A percentile compares a stretch with the other conserved stretches of the same genome.
Evolutionary conservation across 441 rosid species (phyloP).

Genomic region (Aleurites moluccanus): DNA sequence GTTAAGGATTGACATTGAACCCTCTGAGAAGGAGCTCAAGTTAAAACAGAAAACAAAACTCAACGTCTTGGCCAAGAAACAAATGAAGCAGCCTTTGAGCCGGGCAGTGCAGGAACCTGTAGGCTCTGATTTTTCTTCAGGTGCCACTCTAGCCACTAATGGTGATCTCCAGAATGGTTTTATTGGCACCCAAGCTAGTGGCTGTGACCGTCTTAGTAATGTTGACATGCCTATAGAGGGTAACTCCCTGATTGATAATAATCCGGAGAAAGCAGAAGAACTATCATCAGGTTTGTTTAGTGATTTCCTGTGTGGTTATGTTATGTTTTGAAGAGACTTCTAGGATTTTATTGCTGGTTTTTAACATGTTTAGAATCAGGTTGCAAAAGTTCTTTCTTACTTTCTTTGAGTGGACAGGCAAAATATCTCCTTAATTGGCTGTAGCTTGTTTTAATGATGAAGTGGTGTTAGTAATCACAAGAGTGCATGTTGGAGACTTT

Average conservation of each 20-base stretch:
- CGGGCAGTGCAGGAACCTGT: constrained; percentile 44
- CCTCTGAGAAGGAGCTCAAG: constrained; percentile 57
- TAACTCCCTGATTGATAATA: constrained; percentile 42
- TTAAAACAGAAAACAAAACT: constrained; percentile 54
- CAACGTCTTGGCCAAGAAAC: constrained; percentile 49
- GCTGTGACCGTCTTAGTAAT: constrained; percentile 48
- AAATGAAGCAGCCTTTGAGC: constrained; percentile 46
- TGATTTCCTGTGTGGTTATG: background rate
- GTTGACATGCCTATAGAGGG: constrained; percentile 48
- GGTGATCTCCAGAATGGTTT: constrained; percentile 46
- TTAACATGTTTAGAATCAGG: background rate
- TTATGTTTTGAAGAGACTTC: constrained; percentile 1
- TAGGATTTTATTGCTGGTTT: background rate
- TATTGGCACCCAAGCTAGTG: constrained; percentile 40
- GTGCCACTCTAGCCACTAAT: constrained; percentile 50
- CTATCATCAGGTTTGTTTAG: constrained; percentile 51
- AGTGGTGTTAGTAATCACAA: background rate
- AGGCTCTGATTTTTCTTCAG: constrained; percentile 52
- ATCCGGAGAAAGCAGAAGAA: constrained; percentile 65
- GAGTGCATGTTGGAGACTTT: background rate
- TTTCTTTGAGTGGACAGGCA: background rate
- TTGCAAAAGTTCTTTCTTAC: background rate
- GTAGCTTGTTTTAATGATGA: background rate
- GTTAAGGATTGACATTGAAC: constrained; percentile 56
- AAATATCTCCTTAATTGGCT: background rate